Conservation (phyloP, 306 rosid species). For the Delonix regia region DNA sequence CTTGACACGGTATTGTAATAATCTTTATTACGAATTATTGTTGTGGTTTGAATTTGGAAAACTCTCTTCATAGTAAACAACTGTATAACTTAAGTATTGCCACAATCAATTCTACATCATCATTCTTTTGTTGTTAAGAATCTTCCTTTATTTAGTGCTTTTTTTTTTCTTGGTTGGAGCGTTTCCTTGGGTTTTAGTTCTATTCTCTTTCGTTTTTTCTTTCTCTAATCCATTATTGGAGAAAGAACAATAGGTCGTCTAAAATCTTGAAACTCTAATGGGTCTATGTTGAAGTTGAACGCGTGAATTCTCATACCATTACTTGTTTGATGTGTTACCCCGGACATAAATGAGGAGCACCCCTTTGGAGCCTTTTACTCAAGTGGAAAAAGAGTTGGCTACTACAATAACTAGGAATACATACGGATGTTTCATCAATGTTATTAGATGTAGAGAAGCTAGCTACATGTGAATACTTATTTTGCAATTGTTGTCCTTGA, state of each 20-base stretch:
- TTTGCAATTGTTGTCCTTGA: background rate
- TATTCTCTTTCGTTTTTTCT: background rate
- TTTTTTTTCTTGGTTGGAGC: background rate
- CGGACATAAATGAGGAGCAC: background rate
- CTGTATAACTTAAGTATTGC: background rate
- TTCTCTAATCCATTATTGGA: background rate
- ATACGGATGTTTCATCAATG: background rate
- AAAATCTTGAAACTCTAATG: background rate
- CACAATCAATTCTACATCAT: background rate
- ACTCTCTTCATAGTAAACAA: background rate
- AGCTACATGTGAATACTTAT: background rate
- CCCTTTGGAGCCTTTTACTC: background rate
- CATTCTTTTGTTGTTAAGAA: background rate
- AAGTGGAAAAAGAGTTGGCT: background rate
- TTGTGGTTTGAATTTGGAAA: background rate
- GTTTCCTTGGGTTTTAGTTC: slow-evolving; percentile 4
- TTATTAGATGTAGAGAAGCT: background rate
- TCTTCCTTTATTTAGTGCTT: background rate
- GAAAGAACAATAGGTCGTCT: background rate
- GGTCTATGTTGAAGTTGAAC: background rate
- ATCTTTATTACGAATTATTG: background rate
- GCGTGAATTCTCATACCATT: background rate
- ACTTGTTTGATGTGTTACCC: background rate
- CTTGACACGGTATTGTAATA: slow-evolving; percentile 79
- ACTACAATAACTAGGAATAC: background rate